Percentiles rank a stretch among this genome's conserved stretches.
Conservation (phyloP, 176 grass and related monocot genomes). For the Oropetium thomaeum region DNA sequence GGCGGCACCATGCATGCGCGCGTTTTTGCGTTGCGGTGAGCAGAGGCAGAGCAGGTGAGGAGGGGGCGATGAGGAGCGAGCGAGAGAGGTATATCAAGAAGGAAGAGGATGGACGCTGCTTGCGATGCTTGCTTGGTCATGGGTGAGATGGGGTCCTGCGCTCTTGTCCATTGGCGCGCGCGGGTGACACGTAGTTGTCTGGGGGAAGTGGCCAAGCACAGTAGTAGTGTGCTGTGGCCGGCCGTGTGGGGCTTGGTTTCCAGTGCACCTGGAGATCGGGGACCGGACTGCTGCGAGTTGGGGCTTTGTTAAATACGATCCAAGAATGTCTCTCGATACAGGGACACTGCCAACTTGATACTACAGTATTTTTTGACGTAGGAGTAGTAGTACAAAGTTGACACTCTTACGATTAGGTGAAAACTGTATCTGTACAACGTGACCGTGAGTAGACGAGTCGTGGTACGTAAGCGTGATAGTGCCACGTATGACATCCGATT, state of each 20-base stretch:
- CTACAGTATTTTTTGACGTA: too few relatives aligned
- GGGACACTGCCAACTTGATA: neutral
- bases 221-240: too few relatives aligned
- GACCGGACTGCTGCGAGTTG: neutral
- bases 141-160: neutral
- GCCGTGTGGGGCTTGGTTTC: neutral
- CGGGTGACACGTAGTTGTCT: conserved; percentile 41
- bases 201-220: neutral
- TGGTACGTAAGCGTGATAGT: too few relatives aligned
- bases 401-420: too few relatives aligned
- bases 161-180: conserved; percentile 31
- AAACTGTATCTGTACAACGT: too few relatives aligned
- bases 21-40: neutral
- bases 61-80: too few relatives aligned
- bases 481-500: neutral
- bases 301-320: neutral
- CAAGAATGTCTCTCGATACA: neutral
- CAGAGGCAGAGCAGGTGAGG: neutral
- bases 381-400: too few relatives aligned
- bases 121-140: neutral
- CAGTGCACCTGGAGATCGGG: neutral
- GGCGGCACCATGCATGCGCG: conserved; percentile 26
- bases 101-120: neutral
- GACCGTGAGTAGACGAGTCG: too few relatives aligned
- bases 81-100: neutral